These are phyloP conservation scores for Zygosaccharomyces rouxii DNA, from an alignment of 805 yeast species.

Conservation along the genomic window DNA sequence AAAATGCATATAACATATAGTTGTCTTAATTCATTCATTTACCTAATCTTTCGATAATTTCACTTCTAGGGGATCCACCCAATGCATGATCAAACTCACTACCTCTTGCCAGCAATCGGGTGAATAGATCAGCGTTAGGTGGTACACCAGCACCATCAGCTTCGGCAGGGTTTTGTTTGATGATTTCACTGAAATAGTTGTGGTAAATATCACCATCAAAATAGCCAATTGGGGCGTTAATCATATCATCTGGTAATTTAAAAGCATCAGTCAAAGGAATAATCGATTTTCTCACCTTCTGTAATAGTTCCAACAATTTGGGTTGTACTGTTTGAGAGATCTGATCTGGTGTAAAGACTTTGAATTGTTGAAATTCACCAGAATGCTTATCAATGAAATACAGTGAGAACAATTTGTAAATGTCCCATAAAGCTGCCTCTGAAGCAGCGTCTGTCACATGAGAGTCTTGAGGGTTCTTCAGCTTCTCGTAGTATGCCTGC, in stretches of 20 bases:
- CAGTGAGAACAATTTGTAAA: constrained; percentile 62
- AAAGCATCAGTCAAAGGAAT: constrained; percentile 81
- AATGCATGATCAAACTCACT: constrained; percentile 37
- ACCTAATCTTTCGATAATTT: constrained; percentile 32
- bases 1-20: not conserved
- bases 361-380: constrained; percentile 64
- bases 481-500: constrained; percentile 29
- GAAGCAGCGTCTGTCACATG: constrained; percentile 35
- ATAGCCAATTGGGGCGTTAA: constrained; percentile 78
- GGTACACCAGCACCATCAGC: constrained; percentile 51
- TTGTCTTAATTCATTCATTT: constrained; percentile 15
- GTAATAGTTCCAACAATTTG: constrained; percentile 44
- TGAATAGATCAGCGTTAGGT: constrained; percentile 34
- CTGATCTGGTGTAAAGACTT: constrained; percentile 48
- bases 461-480: constrained; percentile 19
- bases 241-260: constrained; percentile 71
- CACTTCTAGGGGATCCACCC: constrained; percentile 32
- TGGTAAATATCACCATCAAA: constrained; percentile 81
- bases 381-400: constrained; percentile 66
- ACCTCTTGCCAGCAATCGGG: constrained; percentile 38
- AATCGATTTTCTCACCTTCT: constrained; percentile 58
- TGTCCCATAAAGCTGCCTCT: constrained; percentile 44
- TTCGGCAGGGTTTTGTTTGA: constrained; percentile 49
- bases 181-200: constrained; percentile 64
- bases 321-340: constrained; percentile 41